Percentiles rank a stretch among this genome's conserved stretches.
These are phyloP conservation scores for Baorangia bicolor DNA, from an alignment of 768 basidiomycete species.

Conservation along the genomic window DNA sequence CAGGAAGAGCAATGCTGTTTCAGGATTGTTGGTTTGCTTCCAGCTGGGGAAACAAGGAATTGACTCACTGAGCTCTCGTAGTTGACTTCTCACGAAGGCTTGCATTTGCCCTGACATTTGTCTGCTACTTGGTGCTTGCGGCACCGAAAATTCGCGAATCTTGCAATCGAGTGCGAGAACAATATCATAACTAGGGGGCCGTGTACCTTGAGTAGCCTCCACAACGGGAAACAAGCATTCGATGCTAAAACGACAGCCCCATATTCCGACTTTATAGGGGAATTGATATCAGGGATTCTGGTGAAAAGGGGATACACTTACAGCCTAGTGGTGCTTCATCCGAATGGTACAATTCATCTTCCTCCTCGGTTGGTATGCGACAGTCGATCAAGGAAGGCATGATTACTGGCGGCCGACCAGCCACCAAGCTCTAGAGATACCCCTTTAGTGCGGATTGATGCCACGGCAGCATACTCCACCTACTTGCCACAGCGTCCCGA, in stretches of 20 bases:
- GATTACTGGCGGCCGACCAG: slow-evolving; percentile 49
- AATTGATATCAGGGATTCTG: background rate
- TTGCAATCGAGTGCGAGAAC: slow-evolving; percentile 51
- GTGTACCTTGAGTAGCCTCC: slow-evolving; percentile 39
- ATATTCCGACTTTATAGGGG: slow-evolving; percentile 42
- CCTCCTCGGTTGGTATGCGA: slow-evolving; percentile 43
- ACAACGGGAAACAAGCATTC: slow-evolving; percentile 46
- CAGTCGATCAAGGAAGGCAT: slow-evolving; percentile 45
- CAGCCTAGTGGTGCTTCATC: slow-evolving; percentile 46
- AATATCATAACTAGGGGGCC: slow-evolving; percentile 44
- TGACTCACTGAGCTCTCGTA: slow-evolving; percentile 44
- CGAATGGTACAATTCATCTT: slow-evolving; percentile 43
- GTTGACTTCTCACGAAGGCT: slow-evolving; percentile 41
- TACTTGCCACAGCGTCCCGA: slow-evolving; percentile 47
- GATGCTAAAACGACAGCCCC: slow-evolving; percentile 42
- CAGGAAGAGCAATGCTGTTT: slow-evolving; percentile 50
- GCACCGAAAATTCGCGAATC: slow-evolving; percentile 40
- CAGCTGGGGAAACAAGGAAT: background rate
- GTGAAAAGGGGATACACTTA: slow-evolving; percentile 28
- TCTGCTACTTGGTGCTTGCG: slow-evolving; percentile 18
- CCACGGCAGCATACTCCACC: background rate
- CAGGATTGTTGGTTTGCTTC: background rate
- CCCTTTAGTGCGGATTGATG: background rate
- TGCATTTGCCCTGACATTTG: slow-evolving; percentile 43
- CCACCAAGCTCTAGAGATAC: slow-evolving; percentile 38